These are phyloP conservation scores for Anaeramoeba flamelloides DNA, from an alignment of 78 protist genomes.

Conservation along the genomic window DNA sequence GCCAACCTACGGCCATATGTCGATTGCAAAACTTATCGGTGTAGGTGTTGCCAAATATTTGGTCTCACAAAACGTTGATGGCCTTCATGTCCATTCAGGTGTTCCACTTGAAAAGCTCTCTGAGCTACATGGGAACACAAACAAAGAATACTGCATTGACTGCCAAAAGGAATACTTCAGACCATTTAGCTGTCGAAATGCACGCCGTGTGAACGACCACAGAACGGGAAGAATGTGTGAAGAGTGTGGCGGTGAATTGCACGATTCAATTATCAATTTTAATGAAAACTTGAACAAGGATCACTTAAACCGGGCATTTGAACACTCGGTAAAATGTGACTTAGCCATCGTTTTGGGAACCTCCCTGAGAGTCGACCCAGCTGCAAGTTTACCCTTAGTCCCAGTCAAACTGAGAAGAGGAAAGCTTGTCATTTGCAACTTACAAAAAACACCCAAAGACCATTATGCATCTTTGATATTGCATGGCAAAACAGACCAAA, in stretches of 20 bases:
- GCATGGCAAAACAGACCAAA: neutral
- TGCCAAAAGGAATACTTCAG: conserved; percentile 3
- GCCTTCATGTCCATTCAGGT: conserved; percentile 5
- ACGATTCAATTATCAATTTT: conserved; percentile 18
- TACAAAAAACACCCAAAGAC: conserved; percentile 16
- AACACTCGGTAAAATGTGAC: conserved; percentile 10
- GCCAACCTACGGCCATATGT: conserved; percentile 16
- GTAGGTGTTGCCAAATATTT: conserved; percentile 6
- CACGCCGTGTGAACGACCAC: neutral
- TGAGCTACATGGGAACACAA: conserved; percentile 6
- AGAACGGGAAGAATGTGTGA: conserved; percentile 22
- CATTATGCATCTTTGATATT: neutral
- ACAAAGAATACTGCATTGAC: neutral
- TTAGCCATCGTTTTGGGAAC: conserved; percentile 22
- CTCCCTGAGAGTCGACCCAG: conserved; percentile 11
- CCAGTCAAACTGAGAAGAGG: no score
- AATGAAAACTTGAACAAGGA: conserved; percentile 11
- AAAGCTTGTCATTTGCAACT: conserved; percentile 2
- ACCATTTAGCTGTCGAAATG: neutral
- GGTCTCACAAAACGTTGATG: conserved; percentile 14
- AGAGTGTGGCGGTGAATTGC: neutral
- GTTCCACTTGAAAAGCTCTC: conserved; percentile 2
- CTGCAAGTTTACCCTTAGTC: no score
- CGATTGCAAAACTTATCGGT: conserved; percentile 8
- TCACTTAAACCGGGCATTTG: conserved; percentile 4